These are phyloP conservation scores for Alternaria gansuensis DNA, from an alignment of 2,329 filamentous ascomycete species.

Conservation along the genomic window DNA sequence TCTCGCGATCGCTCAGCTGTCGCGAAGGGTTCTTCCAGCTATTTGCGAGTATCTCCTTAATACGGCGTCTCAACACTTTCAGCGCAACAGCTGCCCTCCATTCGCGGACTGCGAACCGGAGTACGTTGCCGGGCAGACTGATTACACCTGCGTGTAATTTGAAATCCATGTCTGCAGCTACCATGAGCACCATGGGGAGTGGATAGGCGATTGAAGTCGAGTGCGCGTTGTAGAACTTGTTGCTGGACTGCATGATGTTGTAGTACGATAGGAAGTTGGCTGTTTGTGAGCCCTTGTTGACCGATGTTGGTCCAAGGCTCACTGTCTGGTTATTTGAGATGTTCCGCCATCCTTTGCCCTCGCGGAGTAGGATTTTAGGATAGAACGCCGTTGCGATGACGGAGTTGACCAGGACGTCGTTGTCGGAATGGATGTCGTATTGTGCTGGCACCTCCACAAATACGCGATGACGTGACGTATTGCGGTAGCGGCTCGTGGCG, in stretches of 20 bases:
- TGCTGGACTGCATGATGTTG: slow-evolving; percentile 93
- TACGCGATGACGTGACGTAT: slow-evolving; percentile 70
- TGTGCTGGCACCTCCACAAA: slow-evolving; percentile 85
- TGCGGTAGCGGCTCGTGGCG: slow-evolving; percentile 73
- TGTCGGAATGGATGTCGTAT: slow-evolving; percentile 78
- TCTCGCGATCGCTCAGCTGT: slow-evolving; percentile 52
- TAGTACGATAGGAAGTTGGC: slow-evolving; percentile 92
- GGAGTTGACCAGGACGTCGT: slow-evolving; percentile 79
- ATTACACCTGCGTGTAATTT: slow-evolving; percentile 91
- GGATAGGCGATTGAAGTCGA: slow-evolving; percentile 74
- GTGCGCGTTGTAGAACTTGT: slow-evolving; percentile 85
- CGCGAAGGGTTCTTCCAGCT: slow-evolving; percentile 68
- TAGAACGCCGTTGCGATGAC: slow-evolving; percentile 96
- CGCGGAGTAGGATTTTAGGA: slow-evolving; percentile 85
- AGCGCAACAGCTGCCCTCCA: slow-evolving; percentile 94
- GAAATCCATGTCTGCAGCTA: slow-evolving; percentile 82
- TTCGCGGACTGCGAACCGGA: slow-evolving; percentile 82
- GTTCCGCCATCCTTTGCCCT: slow-evolving; percentile 88
- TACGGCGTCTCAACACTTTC: slow-evolving; percentile 76
- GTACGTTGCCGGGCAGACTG: slow-evolving; percentile 84
- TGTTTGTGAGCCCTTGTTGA: slow-evolving; percentile 73
- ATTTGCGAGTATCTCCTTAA: slow-evolving; percentile 77
- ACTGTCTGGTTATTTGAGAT: slow-evolving; percentile 92
- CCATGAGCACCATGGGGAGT: slow-evolving; percentile 75
- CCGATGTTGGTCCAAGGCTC: slow-evolving; percentile 84